Percentiles rank a stretch among this genome's conserved stretches.
Conservation (phyloP, 805 yeast species). For the Candida chilensis region DNA sequence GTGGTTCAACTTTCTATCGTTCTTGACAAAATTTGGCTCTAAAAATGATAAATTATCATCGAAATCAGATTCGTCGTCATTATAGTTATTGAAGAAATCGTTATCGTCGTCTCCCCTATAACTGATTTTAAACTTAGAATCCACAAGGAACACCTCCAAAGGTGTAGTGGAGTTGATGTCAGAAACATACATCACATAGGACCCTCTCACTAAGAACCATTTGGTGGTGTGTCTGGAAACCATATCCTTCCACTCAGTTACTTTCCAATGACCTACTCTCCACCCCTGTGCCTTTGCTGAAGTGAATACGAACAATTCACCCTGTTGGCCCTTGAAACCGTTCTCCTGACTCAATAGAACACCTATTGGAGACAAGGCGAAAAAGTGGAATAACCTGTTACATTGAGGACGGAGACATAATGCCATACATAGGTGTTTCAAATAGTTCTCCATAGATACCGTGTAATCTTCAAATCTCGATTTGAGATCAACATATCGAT, state of each 20-base stretch:
- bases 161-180: conserved; percentile 83
- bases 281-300: conserved; percentile 89
- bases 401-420: conserved; percentile 73
- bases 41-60: conserved; percentile 25
- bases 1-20: conserved; percentile 2
- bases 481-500: conserved; percentile 9
- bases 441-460: conserved; percentile 52
- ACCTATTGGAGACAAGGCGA: conserved; percentile 86
- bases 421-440: conserved; percentile 48
- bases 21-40: no score
- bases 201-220: conserved; percentile 84
- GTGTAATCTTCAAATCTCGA: conserved; percentile 31
- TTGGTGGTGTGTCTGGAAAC: conserved; percentile 83
- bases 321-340: conserved; percentile 83
- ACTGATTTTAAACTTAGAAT: conserved; percentile 53
- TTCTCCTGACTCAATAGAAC: conserved; percentile 75
- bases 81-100: conserved; percentile 7
- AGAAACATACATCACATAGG: conserved; percentile 79
- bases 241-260: conserved; percentile 78
- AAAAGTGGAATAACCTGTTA: conserved; percentile 73
- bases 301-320: conserved; percentile 69
- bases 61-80: conserved; percentile 28
- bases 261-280: conserved; percentile 84
- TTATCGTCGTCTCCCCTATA: conserved; percentile 29
- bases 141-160: conserved; percentile 87